Evolutionary conservation across 495 filamentous ascomycete species (phyloP), one percentile per base, ranked within the genome.

Genomic region (Penicillium ochrochloron): DNA sequence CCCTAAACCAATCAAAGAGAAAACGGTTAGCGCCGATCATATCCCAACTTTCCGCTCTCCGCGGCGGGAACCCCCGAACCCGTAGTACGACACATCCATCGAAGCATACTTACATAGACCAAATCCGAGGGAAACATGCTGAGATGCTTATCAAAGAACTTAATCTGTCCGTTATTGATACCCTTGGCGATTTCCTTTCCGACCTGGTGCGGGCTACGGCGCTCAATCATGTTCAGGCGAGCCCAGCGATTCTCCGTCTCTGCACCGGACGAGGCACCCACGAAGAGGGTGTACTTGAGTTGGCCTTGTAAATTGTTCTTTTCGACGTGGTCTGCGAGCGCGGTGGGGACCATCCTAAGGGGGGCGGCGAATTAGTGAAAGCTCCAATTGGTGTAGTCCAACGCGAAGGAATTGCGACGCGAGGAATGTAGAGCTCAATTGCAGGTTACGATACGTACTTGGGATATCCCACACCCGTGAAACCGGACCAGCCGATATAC

Each of bases 161-260:
- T 89, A 67, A 97, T 97, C 59, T 88, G 85, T 14, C 92, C 93
- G 65, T 87, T 87, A 72, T 97, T 97, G 77, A 97, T 96, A 3
- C 93, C 92, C 80, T 92, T 94, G 54, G 92, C 84, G 62, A 97
- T 97, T 61, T 90, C 85, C 80, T 96, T 97, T 69, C 93, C 93
- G 65, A 97, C 93, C 70, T 97, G 93, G 76, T 97, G 93, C 51
- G 93, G 93, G 65, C 84, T 83, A 6, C 93, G 85, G 52, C 93
- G 85, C 80, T 92, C 89, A 68, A 96, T 96, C 93, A 97, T 97
- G 76, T 96, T 88, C 51, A 93, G 74, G 2, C 75, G 75, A 6
- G 93, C 93, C 93, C 93, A 97, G 64, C 93, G 85, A 75, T 94
- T 94, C 80, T 97, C 93, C 0, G 93, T 96, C 76, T 97, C 93